Percentiles rank a stretch among this genome's conserved stretches.
Evolutionary conservation across 148 eudicot species (phyloP).

Genomic region (Suaeda aralocaspica): DNA sequence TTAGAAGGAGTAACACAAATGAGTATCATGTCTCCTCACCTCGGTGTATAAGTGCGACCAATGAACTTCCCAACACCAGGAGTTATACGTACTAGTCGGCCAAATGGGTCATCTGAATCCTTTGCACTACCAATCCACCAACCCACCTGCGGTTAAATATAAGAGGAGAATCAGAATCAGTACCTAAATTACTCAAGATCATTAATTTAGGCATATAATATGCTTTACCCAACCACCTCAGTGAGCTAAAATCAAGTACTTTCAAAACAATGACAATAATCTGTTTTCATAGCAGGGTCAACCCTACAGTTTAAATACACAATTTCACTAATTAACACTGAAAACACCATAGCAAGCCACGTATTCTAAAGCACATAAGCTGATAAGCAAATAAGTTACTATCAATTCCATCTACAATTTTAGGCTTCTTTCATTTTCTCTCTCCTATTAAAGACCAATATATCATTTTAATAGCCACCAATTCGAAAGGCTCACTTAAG

Average conservation of each 20-base stretch:
- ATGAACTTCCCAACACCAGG: constrained; percentile 94
- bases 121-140: constrained; percentile 97
- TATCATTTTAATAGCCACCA: neutral
- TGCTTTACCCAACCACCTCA: neutral
- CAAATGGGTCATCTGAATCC: constrained; percentile 88
- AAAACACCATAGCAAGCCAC: too few species aligned
- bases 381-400: too few species aligned
- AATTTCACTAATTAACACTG: neutral
- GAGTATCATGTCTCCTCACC: constrained; percentile 33
- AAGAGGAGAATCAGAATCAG: neutral
- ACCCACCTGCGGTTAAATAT: constrained; percentile 55
- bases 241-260: too few species aligned
- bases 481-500: neutral
- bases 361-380: too few species aligned
- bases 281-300: neutral
- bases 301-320: neutral
- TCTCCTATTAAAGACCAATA: neutral
- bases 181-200: neutral
- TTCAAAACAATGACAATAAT: neutral
- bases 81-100: constrained; percentile 70
- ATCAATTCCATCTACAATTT: neutral
- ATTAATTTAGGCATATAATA: constrained; percentile 1
- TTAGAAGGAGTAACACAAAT: neutral
- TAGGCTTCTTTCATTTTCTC: neutral
- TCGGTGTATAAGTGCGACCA: constrained; percentile 80